Evolutionary conservation across 805 yeast genomes (phyloP), one percentile per base, ranked within the genome.

Genomic region (Candida patagonica): DNA sequence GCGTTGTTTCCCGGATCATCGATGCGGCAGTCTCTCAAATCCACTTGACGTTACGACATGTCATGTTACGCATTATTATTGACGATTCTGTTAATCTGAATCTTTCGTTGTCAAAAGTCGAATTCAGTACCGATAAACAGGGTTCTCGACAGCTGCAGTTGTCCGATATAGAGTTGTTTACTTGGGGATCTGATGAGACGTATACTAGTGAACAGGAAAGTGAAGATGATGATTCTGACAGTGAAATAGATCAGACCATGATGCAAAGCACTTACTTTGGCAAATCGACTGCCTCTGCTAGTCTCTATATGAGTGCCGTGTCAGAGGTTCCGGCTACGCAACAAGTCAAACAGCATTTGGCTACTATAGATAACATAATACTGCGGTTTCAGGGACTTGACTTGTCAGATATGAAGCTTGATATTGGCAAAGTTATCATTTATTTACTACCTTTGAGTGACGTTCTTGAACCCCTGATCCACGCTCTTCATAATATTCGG

Each of bases 251-350:
- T 8, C 38, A 30, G 6, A 23, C 52, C 40, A 17, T 33, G 7
- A 19, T 57, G 36, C 53, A 59, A 39, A 78, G 86, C 50, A 70
- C 74, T 61, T 63, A 77, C 26, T 79, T 78, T 53, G 76, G 89
- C 1, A 79, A 74, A 40, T 76, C 73, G 37, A 81, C 79, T 41
- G 80, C 84, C 1, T 69, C 76, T 35, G 34, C 21, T 8, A 77
- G 87, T 2, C 69, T 84, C 15, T 85, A 82, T 54, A 76, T 83
- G 88, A 83, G 94, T 58, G 94, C 95, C 2, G 66, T 80, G 8
- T 76, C 84, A 22, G 34, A 37, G 13, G 19, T 26, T 13, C 37
- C 37, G 12, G 27, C 12, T n/a, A 16, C 7, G 9, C 16, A 26
- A 4, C 17, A 21, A 7, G 15, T 15, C 16, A 33, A 23, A 20